Conservation (phyloP, 2,329 filamentous ascomycete genomes). For the Diplocarpon mali region DNA sequence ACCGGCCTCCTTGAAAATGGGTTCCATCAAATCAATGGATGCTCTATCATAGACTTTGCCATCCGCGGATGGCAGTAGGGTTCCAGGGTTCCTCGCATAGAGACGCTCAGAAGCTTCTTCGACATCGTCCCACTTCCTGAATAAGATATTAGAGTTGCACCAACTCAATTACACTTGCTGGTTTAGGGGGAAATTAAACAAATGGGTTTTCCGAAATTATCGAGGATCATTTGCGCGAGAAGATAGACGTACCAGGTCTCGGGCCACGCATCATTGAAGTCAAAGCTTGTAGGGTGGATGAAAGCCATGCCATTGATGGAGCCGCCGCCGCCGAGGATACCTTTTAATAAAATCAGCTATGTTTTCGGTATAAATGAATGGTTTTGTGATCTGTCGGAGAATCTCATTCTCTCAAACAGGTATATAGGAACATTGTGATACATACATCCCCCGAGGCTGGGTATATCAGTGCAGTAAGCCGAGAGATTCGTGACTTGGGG, state of each 20-base stretch:
- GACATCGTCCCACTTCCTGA: background rate
- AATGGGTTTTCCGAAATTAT: too few species aligned
- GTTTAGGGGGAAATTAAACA: too few species aligned
- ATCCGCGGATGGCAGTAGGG: background rate
- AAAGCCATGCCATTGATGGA: constrained; percentile 4
- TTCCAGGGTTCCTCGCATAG: background rate
- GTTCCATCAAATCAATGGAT: background rate
- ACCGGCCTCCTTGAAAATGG: background rate
- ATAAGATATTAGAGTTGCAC: background rate
- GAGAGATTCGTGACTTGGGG: background rate
- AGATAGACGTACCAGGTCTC: background rate
- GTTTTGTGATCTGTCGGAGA: too few species aligned
- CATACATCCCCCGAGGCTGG: background rate
- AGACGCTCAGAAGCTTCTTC: background rate
- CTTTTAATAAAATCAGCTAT: too few species aligned
- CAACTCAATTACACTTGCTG: too few species aligned
- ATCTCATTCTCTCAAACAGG: too few species aligned
- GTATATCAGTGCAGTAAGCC: background rate
- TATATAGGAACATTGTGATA: too few species aligned
- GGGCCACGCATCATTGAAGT: constrained; percentile 4
- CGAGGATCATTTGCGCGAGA: too few species aligned
- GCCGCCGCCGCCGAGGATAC: too few species aligned
- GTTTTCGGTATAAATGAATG: too few species aligned
- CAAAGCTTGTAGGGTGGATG: background rate
- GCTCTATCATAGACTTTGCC: background rate